Evolutionary conservation across 352 stramenopile species (phyloP), one percentile per base, ranked within the genome.

Genomic region (Plasmopara halstedii): DNA sequence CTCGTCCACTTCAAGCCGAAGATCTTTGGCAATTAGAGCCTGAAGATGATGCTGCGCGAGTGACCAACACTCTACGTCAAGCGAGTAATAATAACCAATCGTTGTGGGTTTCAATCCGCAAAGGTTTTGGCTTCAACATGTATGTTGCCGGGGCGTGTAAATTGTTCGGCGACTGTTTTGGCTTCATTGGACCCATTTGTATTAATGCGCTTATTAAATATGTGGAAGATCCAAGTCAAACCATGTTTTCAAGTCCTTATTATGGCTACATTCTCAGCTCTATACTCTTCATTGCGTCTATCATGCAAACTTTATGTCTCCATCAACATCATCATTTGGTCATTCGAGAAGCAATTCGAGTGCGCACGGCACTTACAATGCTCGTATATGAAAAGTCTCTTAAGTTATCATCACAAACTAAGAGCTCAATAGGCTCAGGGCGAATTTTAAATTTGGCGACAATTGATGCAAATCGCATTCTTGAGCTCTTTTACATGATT

Each of bases 401-500:
- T 15, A 55, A 49, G 20, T 42, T 88, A 17, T 86, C 73, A 19
- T 72, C 64, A 18, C 68, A 84, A 49, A 64, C 62, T 29, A 85
- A 80, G 45, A 84, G 67, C 48, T 39, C 48, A 1, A 32, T 82
- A 6, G 69, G 70, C 18, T 70, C 81, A 0, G 88, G 89, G 5
- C 70, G 91, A 48, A 96, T 98, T 40, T 70, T 94, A 1, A 98
- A 97, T 50, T 70, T 98, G n/a, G 92, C 96, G 51, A 95, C 84
- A 17, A 91, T 95, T 50, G 95, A 98, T 61, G 68, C 86, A 0
- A 83, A 95, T 49, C 73, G 83, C 10, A 69, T 98, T 32, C 85
- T 97, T 35, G 83, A 98, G 45, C 50, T 86, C 4, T 76, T 83
- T 34, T 80, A 80, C 40, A 43, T 56, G 10, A 55, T 83, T 23